Percentiles rank a stretch among this genome's conserved stretches.
Conservation (phyloP, 2,329 filamentous ascomycete species). For the Seiridium unicorne region DNA sequence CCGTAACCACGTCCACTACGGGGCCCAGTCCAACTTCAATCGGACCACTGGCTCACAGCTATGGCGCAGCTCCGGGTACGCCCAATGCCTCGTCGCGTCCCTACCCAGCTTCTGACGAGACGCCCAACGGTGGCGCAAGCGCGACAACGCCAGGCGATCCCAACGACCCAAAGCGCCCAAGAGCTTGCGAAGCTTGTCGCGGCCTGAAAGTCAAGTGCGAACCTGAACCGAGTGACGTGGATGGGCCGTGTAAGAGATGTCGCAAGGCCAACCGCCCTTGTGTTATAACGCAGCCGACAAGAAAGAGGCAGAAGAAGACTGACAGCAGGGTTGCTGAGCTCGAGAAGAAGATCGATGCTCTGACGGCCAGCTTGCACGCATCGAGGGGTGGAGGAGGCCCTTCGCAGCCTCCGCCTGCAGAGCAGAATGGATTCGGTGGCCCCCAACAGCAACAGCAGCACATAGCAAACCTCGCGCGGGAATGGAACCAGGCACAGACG, state of each 20-base stretch:
- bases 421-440: neutral
- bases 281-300: slow-evolving; percentile 68
- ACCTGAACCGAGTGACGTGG: slow-evolving; percentile 60
- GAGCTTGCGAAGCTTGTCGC: slow-evolving; percentile 75
- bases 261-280: slow-evolving; percentile 77
- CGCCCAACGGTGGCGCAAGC: slow-evolving; percentile 12
- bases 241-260: slow-evolving; percentile 72
- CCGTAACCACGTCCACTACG: slow-evolving; percentile 6
- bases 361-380: slow-evolving; percentile 77
- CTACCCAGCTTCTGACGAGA: slow-evolving; percentile 21
- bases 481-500: slow-evolving; percentile 22
- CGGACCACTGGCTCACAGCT: slow-evolving; percentile 4
- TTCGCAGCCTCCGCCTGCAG: slow-evolving; percentile 5
- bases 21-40: slow-evolving; percentile 3
- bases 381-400: slow-evolving; percentile 25
- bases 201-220: slow-evolving; percentile 84
- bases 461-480: slow-evolving; percentile 7
- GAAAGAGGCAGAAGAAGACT: slow-evolving; percentile 89
- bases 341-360: slow-evolving; percentile 86
- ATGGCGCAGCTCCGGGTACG: slow-evolving; percentile 3
- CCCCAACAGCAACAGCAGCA: neutral
- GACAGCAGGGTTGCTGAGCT: slow-evolving; percentile 86
- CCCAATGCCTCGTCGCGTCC: neutral
- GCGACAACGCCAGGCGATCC: slow-evolving; percentile 21
- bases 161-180: slow-evolving; percentile 61